Percentiles rank a stretch among this genome's conserved stretches.
These are phyloP conservation scores for Verbena officinalis DNA, from an alignment of 257 asterid species.

Conservation along the genomic window DNA sequence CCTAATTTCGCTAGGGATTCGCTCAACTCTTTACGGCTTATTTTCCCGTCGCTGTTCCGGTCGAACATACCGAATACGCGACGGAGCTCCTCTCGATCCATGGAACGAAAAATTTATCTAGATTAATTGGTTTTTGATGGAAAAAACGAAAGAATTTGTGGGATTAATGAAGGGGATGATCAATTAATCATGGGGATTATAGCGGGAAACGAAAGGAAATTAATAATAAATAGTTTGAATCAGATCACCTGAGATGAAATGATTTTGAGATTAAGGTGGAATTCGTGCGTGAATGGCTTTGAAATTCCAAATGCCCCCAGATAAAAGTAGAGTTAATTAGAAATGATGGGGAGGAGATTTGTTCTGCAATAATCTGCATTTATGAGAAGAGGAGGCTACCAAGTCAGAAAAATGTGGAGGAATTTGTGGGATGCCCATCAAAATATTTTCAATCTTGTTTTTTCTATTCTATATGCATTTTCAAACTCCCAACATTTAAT, in stretches of 20 bases:
- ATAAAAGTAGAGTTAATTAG: background rate
- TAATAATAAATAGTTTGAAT: background rate
- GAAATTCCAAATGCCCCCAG: background rate
- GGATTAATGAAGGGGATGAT: background rate
- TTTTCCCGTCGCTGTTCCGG: conserved; percentile 56
- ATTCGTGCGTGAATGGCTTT: conserved; percentile 11
- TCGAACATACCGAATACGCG: conserved; percentile 58
- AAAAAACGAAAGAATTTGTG: background rate
- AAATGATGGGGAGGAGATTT: conserved; percentile 6
- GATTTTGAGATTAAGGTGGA: conserved; percentile 7
- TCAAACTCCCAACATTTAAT: no score
- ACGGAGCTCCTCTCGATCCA: conserved; percentile 52
- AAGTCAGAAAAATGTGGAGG: conserved; percentile 20
- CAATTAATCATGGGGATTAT: background rate
- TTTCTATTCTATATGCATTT: no score
- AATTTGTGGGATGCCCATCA: conserved; percentile 18
- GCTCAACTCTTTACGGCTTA: conserved; percentile 46
- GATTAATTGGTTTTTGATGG: background rate
- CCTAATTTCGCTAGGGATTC: conserved; percentile 55
- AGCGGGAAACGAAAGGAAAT: background rate
- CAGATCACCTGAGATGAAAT: conserved; percentile 16
- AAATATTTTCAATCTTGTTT: no score
- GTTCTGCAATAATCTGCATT: background rate
- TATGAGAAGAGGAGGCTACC: background rate
- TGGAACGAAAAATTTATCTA: no score